These are phyloP conservation scores for Styphnolobium japonicum DNA, from an alignment of 306 rosid genomes.

Conservation along the genomic window DNA sequence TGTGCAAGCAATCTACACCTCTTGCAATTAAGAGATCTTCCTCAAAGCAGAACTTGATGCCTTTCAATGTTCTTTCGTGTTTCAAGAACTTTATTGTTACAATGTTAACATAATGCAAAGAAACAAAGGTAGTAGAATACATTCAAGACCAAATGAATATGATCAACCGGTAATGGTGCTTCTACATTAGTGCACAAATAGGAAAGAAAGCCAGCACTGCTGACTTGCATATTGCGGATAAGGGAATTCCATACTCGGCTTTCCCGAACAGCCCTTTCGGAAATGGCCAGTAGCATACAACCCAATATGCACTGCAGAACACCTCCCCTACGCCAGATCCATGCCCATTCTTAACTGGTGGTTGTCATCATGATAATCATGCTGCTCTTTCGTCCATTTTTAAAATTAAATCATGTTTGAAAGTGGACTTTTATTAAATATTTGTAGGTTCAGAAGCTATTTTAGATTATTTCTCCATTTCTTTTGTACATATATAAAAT, in stretches of 20 bases:
- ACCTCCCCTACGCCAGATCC: conserved; percentile 54
- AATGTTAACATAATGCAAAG: neutral
- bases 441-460: no score
- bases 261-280: conserved; percentile 53
- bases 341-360: neutral
- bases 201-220: conserved; percentile 27
- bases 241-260: conserved; percentile 64
- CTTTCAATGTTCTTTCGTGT: neutral
- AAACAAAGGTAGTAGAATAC: neutral
- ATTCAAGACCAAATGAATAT: neutral
- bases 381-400: no score
- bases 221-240: conserved; percentile 47
- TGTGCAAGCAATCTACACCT: no score
- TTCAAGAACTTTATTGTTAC: neutral
- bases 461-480: no score
- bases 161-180: neutral
- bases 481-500: no score
- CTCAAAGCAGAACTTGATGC: neutral
- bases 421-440: no score
- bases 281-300: conserved; percentile 52
- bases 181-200: conserved; percentile 38
- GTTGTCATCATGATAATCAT: no score
- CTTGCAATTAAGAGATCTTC: neutral
- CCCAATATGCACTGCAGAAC: conserved; percentile 38
- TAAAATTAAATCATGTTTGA: no score